Percentiles rank a stretch among this genome's conserved stretches.
Evolutionary conservation across 78 protist species (phyloP).

Genomic region (Thecamonas trahens): DNA sequence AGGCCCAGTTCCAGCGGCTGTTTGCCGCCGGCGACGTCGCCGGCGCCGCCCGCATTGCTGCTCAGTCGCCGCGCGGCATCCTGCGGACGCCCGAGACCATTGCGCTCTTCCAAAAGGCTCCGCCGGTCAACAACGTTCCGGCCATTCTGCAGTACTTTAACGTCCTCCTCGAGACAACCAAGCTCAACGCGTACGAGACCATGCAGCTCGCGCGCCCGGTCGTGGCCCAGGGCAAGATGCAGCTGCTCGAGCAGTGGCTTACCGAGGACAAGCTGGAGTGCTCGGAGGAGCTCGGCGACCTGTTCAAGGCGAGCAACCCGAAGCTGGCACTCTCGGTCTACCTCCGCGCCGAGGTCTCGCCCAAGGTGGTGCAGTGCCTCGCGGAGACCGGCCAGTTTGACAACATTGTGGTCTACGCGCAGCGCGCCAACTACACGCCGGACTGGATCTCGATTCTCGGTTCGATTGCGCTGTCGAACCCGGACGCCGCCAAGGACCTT

Average conservation of each 20-base stretch:
- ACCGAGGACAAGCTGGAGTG: constrained; percentile 92
- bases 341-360: constrained; percentile 64
- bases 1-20: constrained; percentile 68
- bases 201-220: constrained; percentile 92
- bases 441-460: constrained; percentile 60
- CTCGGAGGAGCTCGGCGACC: constrained; percentile 96
- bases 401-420: constrained; percentile 84
- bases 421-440: constrained; percentile 71
- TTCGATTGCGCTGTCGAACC: constrained; percentile 64
- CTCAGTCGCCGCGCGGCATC: constrained; percentile 74
- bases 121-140: constrained; percentile 62
- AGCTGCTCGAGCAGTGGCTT: constrained; percentile 87
- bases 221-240: constrained; percentile 73
- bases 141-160: constrained; percentile 93
- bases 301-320: constrained; percentile 53
- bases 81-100: constrained; percentile 91
- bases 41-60: constrained; percentile 91
- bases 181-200: constrained; percentile 87
- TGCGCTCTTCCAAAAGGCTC: constrained; percentile 72
- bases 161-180: constrained; percentile 81
- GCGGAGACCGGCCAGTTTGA: constrained; percentile 83
- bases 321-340: constrained; percentile 85
- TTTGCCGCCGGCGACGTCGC: constrained; percentile 50
- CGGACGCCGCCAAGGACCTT: constrained; percentile 74
- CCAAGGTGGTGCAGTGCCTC: constrained; percentile 82